Evolutionary conservation across 1,284 basidiomycete genomes (phyloP).

Genomic region (Fistulinella cinereoalba): DNA sequence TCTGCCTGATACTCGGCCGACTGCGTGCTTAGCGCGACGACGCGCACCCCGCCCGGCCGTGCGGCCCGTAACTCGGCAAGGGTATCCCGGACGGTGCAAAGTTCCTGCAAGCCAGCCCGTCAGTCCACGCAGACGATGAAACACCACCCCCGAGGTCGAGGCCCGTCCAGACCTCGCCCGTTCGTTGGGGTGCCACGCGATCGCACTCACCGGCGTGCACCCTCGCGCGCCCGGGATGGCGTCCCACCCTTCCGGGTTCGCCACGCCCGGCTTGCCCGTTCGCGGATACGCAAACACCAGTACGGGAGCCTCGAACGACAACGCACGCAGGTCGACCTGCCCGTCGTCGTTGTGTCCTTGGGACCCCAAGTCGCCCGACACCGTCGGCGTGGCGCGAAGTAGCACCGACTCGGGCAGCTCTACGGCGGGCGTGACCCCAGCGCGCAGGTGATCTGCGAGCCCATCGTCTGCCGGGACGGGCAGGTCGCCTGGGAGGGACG

Average conservation of each 20-base stretch:
- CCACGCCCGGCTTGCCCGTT: conserved; percentile 14
- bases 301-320: conserved; percentile 17
- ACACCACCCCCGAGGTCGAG: too few relatives aligned
- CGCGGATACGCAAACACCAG: conserved; percentile 23
- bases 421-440: background rate
- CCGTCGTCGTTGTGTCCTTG: background rate
- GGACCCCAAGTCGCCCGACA: conserved; percentile 6
- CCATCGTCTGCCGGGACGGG: conserved; percentile 18
- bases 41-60: background rate
- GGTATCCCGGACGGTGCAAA: conserved; percentile 15
- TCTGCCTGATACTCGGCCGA: conserved; percentile 17
- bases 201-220: conserved; percentile 23
- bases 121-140: background rate
- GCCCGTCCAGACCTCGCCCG: too few relatives aligned
- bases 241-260: conserved; percentile 21
- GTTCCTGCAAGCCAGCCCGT: conserved; percentile 11
- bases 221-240: conserved; percentile 25
- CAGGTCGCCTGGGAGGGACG: conserved; percentile 11
- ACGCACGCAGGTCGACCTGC: conserved; percentile 10
- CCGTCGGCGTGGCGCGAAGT: too few relatives aligned
- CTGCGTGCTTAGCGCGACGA: conserved; percentile 25
- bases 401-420: conserved; percentile 5
- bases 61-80: conserved; percentile 3
- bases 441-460: conserved; percentile 11
- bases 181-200: too few relatives aligned